These are phyloP conservation scores for Aureobasidium melanogenum DNA, from an alignment of 2,329 filamentous ascomycete genomes.

Conservation along the genomic window DNA sequence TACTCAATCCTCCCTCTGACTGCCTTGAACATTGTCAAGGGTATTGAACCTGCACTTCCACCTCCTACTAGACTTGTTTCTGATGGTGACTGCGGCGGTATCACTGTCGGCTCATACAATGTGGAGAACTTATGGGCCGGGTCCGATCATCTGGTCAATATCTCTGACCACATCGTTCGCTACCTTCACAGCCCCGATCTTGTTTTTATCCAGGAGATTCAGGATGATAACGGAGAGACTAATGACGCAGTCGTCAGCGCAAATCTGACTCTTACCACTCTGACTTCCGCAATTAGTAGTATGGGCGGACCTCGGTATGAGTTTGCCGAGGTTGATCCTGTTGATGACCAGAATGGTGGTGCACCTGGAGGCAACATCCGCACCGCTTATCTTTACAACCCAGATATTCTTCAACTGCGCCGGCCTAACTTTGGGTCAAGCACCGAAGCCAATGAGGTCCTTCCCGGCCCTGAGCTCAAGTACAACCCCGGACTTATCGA, in stretches of 20 bases:
- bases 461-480: constrained; percentile 49
- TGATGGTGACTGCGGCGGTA: constrained; percentile 47
- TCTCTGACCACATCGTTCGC: constrained; percentile 57
- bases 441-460: constrained; percentile 48
- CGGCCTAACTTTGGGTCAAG: constrained; percentile 49
- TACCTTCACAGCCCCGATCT: constrained; percentile 56
- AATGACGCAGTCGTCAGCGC: constrained; percentile 51
- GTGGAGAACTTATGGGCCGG: constrained; percentile 57
- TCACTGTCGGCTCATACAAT: constrained; percentile 62
- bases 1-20: constrained; percentile 60
- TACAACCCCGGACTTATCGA: constrained; percentile 64
- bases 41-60: constrained; percentile 38
- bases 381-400: constrained; percentile 59
- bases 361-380: constrained; percentile 65
- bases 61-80: constrained; percentile 46
- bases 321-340: constrained; percentile 51
- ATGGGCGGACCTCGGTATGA: constrained; percentile 44
- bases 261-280: constrained; percentile 50
- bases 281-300: constrained; percentile 44
- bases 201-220: constrained; percentile 62
- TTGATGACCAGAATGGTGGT: constrained; percentile 55
- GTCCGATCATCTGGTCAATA: constrained; percentile 45
- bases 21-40: constrained; percentile 40
- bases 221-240: constrained; percentile 55
- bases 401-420: constrained; percentile 49